These are phyloP conservation scores for Didymella pomorum DNA, from an alignment of 2,329 filamentous ascomycete species.

Conservation along the genomic window DNA sequence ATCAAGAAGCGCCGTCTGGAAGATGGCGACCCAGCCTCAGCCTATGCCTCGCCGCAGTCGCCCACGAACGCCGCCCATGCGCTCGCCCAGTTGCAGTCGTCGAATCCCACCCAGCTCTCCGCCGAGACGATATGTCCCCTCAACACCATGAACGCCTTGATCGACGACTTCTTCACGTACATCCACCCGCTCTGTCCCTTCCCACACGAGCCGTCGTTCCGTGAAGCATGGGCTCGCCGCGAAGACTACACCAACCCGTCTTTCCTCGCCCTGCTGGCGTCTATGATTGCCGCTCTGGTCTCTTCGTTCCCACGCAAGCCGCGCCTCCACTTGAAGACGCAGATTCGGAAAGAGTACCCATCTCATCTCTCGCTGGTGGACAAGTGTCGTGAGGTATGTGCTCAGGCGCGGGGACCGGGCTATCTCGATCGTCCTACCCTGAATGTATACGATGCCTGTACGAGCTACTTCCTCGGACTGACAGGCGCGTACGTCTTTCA, in stretches of 20 bases:
- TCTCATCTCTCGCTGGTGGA: slow-evolving; percentile 74
- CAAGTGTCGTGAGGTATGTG: slow-evolving; percentile 73
- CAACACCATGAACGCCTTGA: slow-evolving; percentile 71
- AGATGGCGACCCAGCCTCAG: slow-evolving; percentile 50
- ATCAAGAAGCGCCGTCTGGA: slow-evolving; percentile 68
- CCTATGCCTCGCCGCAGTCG: slow-evolving; percentile 57
- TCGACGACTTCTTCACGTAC: slow-evolving; percentile 86
- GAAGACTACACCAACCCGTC: slow-evolving; percentile 71
- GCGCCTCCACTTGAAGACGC: slow-evolving; percentile 71
- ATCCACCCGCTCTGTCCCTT: slow-evolving; percentile 80
- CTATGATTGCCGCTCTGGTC: slow-evolving; percentile 77
- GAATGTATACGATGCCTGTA: slow-evolving; percentile 70
- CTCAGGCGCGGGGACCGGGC: slow-evolving; percentile 69
- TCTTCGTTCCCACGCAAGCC: slow-evolving; percentile 79
- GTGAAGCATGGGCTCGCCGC: slow-evolving; percentile 70
- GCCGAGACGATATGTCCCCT: slow-evolving; percentile 76
- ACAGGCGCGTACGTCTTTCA: slow-evolving; percentile 73
- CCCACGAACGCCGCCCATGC: slow-evolving; percentile 63
- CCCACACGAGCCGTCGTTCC: slow-evolving; percentile 80
- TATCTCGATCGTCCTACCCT: slow-evolving; percentile 63
- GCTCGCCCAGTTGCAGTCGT: slow-evolving; percentile 59
- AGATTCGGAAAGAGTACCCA: slow-evolving; percentile 71
- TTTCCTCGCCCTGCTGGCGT: slow-evolving; percentile 75
- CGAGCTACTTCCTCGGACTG: slow-evolving; percentile 78
- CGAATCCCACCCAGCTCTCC: slow-evolving; percentile 57